Percentiles rank a stretch among this genome's conserved stretches.
These are phyloP conservation scores for Fusarium newnesense DNA, from an alignment of 2,329 filamentous ascomycete species.

Conservation along the genomic window DNA sequence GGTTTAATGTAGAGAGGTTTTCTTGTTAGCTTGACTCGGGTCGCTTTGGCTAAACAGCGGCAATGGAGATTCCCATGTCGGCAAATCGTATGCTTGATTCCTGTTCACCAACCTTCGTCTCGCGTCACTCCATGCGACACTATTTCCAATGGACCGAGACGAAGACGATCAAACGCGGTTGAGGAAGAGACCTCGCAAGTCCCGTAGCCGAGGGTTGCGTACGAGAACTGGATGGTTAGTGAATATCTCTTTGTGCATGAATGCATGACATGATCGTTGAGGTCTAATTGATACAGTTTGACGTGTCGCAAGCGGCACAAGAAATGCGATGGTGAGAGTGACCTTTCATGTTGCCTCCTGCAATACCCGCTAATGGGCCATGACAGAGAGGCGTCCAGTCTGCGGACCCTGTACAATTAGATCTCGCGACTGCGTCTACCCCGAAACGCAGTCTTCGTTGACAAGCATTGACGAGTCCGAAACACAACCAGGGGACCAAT, in stretches of 20 bases:
- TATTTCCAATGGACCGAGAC: background rate
- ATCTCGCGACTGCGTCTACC: background rate
- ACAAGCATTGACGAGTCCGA: background rate
- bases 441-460: background rate
- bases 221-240: background rate
- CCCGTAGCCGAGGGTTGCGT: background rate
- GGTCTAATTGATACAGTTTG: background rate
- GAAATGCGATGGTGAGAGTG: background rate
- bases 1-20: too few relatives aligned
- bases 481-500: background rate
- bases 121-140: background rate
- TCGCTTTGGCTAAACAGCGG: background rate
- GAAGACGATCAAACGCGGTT: background rate
- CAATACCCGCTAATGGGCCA: background rate
- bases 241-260: fast-evolving
- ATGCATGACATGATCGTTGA: too few relatives aligned
- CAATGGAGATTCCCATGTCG: background rate
- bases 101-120: background rate
- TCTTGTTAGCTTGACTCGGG: too few relatives aligned
- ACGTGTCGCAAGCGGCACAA: background rate
- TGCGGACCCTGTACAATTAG: background rate
- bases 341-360: background rate
- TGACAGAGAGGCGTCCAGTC: background rate
- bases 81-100: background rate
- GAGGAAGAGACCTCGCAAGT: background rate